These are phyloP conservation scores for Nothophaeocryptopus gaeumannii DNA, from an alignment of 2,329 filamentous ascomycete genomes.

Conservation along the genomic window DNA sequence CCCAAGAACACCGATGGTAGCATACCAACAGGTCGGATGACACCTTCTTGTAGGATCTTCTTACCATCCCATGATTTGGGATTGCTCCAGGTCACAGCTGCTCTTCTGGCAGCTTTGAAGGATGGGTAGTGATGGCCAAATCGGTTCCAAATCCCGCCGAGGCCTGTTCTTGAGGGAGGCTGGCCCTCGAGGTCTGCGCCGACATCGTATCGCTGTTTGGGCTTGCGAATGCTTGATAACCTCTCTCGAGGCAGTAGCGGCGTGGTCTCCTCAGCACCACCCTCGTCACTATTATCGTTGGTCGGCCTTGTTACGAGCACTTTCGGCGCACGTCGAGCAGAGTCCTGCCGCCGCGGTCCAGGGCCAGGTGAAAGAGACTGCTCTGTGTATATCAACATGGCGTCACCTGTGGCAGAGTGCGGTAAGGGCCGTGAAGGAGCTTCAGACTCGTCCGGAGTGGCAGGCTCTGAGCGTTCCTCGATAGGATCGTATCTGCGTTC, in stretches of 20 bases:
- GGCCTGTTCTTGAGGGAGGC: conserved; percentile 1
- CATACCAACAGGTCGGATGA: conserved; percentile 67
- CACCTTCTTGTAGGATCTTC: conserved; percentile 60
- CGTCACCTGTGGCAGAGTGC: conserved; percentile 5
- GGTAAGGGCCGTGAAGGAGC: conserved; percentile 2
- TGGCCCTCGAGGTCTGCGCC: conserved; percentile 28
- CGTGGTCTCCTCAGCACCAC: conserved; percentile 25
- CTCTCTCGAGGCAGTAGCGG: conserved; percentile 39
- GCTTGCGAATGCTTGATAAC: conserved; percentile 23
- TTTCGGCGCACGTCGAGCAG: conserved; percentile 22
- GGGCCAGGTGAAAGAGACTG: conserved; percentile 3
- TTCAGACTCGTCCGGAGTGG: conserved; percentile 25
- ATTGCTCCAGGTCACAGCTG: conserved; percentile 45
- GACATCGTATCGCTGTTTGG: conserved; percentile 19
- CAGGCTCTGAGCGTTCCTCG: conserved; percentile 35
- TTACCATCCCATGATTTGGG: conserved; percentile 71
- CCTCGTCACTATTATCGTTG: conserved; percentile 22
- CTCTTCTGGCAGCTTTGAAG: conserved; percentile 14
- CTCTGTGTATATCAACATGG: conserved; percentile 17
- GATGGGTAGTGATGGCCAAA: conserved; percentile 32
- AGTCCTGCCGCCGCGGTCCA: conserved; percentile 1
- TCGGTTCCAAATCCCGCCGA: conserved; percentile 29
- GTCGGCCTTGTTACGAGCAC: conserved; percentile 24
- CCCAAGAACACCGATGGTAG: conserved; percentile 86
- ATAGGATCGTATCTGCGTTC: conserved; percentile 29